Conservation (phyloP, 441 rosid species). For the Dalechampia spathulata region DNA sequence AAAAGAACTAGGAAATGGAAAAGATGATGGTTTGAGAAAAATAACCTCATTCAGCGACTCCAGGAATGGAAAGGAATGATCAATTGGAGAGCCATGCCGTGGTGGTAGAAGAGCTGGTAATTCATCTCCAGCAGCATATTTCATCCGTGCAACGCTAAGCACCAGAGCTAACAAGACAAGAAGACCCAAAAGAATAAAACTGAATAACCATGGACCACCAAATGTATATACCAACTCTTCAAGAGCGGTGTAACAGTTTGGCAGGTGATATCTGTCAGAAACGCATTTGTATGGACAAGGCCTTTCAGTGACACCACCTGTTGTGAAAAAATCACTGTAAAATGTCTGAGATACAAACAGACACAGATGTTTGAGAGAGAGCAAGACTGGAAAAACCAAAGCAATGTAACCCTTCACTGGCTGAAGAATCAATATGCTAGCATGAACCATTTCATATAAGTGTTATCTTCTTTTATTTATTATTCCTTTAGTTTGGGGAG, state of each 20-base stretch:
- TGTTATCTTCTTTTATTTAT: too few species aligned
- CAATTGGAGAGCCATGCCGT: slow-evolving; percentile 56
- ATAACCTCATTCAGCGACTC: slow-evolving; percentile 88
- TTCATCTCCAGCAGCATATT: slow-evolving; percentile 80
- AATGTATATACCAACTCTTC: slow-evolving; percentile 89
- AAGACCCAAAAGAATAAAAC: slow-evolving; percentile 60
- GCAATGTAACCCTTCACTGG: neutral
- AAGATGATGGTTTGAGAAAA: neutral
- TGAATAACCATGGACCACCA: slow-evolving; percentile 92
- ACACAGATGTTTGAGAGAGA: slow-evolving; percentile 8
- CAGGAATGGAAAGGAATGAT: slow-evolving; percentile 83
- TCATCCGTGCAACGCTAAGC: slow-evolving; percentile 89
- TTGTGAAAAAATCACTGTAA: slow-evolving; percentile 15
- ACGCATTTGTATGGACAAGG: slow-evolving; percentile 83
- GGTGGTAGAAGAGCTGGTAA: slow-evolving; percentile 49
- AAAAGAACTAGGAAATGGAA: too few species aligned
- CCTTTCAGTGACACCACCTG: slow-evolving; percentile 79
- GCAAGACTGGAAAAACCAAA: neutral
- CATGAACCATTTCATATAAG: neutral
- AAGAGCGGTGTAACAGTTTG: slow-evolving; percentile 78
- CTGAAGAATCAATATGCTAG: neutral
- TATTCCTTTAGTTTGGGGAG: neutral
- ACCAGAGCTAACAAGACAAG: slow-evolving; percentile 79
- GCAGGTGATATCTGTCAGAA: slow-evolving; percentile 88
- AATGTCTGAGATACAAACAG: neutral